A percentile compares a stretch with the other conserved stretches of the same genome.
Evolutionary conservation across 2,329 filamentous ascomycete genomes (phyloP).

Genomic region (Penicillium sp.): DNA sequence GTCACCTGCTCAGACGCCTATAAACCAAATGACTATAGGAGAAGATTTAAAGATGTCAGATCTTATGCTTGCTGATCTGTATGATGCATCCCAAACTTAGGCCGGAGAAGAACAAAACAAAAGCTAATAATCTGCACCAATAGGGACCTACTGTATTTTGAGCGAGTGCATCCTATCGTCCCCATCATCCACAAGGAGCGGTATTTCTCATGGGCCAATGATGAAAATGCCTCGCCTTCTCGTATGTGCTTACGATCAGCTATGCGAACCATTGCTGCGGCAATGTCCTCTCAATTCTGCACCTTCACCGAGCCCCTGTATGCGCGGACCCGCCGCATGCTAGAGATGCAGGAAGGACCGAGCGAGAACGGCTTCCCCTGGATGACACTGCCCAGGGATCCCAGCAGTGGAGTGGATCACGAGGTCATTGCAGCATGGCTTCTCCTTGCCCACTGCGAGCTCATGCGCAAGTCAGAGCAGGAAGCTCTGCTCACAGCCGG

Average conservation of each 20-base stretch:
- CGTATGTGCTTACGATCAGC: constrained; percentile 2
- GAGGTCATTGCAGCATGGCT: constrained; percentile 4
- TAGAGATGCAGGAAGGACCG: background rate
- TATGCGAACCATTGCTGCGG: constrained; percentile 3
- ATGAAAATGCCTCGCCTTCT: background rate
- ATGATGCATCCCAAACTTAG: background rate
- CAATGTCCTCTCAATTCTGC: constrained; percentile 1
- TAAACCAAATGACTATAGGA: background rate
- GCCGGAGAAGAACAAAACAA: background rate
- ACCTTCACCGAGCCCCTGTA: background rate
- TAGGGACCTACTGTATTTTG: constrained; percentile 7
- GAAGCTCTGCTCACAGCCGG: constrained; percentile 1
- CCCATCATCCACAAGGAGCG: constrained; percentile 3
- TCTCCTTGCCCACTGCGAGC: constrained; percentile 4
- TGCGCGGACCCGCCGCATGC: constrained; percentile 1
- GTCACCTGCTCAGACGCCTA: background rate
- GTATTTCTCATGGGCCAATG: constrained; percentile 2
- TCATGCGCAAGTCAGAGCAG: constrained; percentile 4
- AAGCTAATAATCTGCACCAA: background rate
- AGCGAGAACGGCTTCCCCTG: background rate
- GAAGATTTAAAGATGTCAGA: background rate
- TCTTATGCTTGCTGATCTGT: background rate
- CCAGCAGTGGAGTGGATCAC: background rate
- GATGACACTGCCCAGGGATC: background rate
- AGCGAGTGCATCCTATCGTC: constrained; percentile 4